Base-by-base conservation (phyloP, 805 yeast genomes). In the Huiozyma naganishii region DNA sequence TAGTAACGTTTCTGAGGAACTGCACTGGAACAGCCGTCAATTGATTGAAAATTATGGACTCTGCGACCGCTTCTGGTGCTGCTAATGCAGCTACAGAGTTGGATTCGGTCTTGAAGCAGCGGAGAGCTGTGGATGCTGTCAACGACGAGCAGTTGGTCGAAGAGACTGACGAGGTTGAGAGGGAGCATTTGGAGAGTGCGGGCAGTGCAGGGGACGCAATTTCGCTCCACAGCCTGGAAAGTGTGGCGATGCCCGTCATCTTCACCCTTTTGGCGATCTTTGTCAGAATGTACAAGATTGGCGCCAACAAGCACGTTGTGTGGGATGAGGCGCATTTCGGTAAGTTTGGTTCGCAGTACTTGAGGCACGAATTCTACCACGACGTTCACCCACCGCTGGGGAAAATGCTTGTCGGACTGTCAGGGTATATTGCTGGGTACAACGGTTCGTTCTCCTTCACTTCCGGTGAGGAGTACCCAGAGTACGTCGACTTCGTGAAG, bases 261-360 rank as follows among this genome's bases (percentile, higher is more conserved):
- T 58, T 75, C 39, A 73, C 79, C 0, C 49, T 54, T 0, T 17
- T 73, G 5, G 70, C 84, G 3, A 64, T 74, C 29, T 74, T 69
- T 47, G 73, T 79, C 6, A 71, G 92, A 54, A 69, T 80, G 48
- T 72, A 79, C 53, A 70, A 73, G 40, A 78, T 84, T 41, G 78
- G 74, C 23, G 63, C 65, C 30, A 72, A 78, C 45, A 61, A 73
- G 41, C 71, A 69, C 43, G 90, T 84, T 40, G 81, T 83, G 7
- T 84, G 95, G 95, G 95, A 84, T 66, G 95, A 84, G 62, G 92
- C 94, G 6, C 95, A 84, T 68, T 84, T 84, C 60, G 95, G 92
- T 37, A 83, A 82, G 59, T 84, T 84, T 59, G 94, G 94, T 38
- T 80, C 90, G 4, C 79, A 83, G 55, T 84, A 84, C 61, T 66